phyloP scores from a whole-genome alignment of 768 basidiomycete species.

The Mycena albidolilacea region DNA sequence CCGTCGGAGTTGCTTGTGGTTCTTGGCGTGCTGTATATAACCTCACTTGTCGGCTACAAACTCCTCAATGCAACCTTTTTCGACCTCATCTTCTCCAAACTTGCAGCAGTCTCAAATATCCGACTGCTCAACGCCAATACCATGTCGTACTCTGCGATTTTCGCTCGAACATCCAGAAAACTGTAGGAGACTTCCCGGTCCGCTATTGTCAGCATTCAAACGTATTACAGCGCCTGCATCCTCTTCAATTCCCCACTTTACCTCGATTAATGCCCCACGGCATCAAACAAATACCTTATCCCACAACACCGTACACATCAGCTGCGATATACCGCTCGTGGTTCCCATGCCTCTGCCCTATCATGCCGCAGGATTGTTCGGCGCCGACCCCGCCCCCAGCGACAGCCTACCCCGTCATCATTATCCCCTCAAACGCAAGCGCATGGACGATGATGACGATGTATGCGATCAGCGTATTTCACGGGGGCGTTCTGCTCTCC shows the following conservation, averaged over 20 bases:
- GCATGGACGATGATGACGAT: conserved; percentile 10
- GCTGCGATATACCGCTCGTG: background rate
- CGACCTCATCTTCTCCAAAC: background rate
- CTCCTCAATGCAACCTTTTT: background rate
- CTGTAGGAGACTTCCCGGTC: background rate
- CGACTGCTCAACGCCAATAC: background rate
- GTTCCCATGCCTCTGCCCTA: conserved; percentile 6
- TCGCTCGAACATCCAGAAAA: background rate
- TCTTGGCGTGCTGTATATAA: background rate
- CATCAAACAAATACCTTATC: background rate
- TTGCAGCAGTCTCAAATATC: background rate
- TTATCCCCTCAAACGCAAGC: conserved; percentile 18
- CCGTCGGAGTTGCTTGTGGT: no score
- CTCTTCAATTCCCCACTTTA: background rate
- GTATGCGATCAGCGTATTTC: conserved; percentile 18
- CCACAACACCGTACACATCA: background rate
- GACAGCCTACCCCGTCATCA: background rate
- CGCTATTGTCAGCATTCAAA: background rate
- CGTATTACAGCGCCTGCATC: background rate
- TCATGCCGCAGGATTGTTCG: background rate
- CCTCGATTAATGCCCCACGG: background rate
- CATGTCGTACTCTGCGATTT: background rate
- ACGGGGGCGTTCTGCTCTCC: conserved; percentile 9
- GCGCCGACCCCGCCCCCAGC: background rate
- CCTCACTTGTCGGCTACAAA: background rate